A percentile compares a stretch with the other conserved stretches of the same genome.
These are phyloP conservation scores for Austroboletus olivaceoglutinosus DNA, from an alignment of 1,284 basidiomycete genomes.

Conservation along the genomic window DNA sequence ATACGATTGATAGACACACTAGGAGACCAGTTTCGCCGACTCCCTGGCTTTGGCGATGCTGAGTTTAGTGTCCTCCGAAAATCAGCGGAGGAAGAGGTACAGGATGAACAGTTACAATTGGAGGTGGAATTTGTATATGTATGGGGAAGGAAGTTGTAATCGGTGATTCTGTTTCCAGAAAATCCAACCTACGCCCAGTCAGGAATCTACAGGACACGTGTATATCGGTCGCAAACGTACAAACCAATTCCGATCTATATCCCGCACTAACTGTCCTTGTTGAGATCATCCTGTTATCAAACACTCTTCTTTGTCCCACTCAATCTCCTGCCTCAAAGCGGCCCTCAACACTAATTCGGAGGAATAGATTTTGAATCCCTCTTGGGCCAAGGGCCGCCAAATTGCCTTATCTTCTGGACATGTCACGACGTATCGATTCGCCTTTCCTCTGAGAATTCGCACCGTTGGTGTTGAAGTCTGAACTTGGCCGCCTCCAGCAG, in stretches of 20 bases:
- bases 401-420: conserved; percentile 56
- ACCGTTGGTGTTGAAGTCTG: conserved; percentile 47
- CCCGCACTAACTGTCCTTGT: background rate
- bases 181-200: background rate
- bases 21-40: conserved; percentile 4
- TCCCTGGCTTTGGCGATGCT: conserved; percentile 3
- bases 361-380: conserved; percentile 59
- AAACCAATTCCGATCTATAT: background rate
- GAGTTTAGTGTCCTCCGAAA: conserved; percentile 1
- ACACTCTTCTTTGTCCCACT: conserved; percentile 50
- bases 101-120: conserved; percentile 1
- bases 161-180: too few species aligned
- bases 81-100: conserved; percentile 1
- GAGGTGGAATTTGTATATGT: conserved; percentile 6
- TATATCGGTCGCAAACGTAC: background rate
- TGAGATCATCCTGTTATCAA: conserved; percentile 8
- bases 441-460: conserved; percentile 51
- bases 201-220: too few species aligned
- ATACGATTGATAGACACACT: conserved; percentile 7
- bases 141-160: conserved; percentile 5
- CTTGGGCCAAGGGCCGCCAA: conserved; percentile 56
- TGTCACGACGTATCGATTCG: conserved; percentile 59
- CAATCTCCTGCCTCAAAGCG: conserved; percentile 62
- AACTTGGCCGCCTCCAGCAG: conserved; percentile 68
- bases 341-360: conserved; percentile 64